Conservation (phyloP, 495 filamentous ascomycete genomes). For the Tuber brumale region DNA sequence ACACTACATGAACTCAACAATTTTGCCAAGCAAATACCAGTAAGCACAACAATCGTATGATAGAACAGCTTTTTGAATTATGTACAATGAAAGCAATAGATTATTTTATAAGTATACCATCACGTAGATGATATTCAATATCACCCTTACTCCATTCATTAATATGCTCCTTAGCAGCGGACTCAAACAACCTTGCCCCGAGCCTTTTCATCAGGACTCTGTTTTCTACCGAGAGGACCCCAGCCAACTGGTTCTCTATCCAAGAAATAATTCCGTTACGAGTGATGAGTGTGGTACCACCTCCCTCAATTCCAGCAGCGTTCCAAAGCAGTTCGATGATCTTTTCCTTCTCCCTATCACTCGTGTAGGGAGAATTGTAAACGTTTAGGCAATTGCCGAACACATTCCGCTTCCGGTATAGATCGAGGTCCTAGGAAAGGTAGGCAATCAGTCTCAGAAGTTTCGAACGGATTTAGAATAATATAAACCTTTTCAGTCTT, state of each 20-base stretch:
- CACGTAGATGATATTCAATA: conserved; percentile 19
- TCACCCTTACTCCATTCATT: conserved; percentile 38
- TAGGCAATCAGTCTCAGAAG: not conserved
- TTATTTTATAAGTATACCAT: conserved; percentile 25
- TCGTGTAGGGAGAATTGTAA: conserved; percentile 60
- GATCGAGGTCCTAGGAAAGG: conserved; percentile 57
- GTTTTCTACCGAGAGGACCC: conserved; percentile 44
- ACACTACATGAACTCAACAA: not conserved
- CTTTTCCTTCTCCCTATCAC: conserved; percentile 55
- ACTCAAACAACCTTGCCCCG: conserved; percentile 56
- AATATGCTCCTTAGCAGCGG: conserved; percentile 30
- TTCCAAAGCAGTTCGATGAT: conserved; percentile 68
- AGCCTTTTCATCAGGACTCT: conserved; percentile 54
- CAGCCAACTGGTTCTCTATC: conserved; percentile 57
- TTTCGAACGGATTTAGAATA: not conserved
- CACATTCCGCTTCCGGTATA: conserved; percentile 73
- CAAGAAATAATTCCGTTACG: conserved; percentile 75
- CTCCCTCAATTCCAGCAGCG: conserved; percentile 63
- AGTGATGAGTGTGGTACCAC: conserved; percentile 79
- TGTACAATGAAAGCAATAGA: not conserved
- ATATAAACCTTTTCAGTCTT: conserved; percentile 51
- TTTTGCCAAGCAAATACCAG: not conserved
- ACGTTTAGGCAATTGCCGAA: conserved; percentile 72
- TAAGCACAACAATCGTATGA: too few species aligned
- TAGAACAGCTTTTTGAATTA: conserved; percentile 9